These are phyloP conservation scores for Hanseniaspora hatyaiensis DNA, from an alignment of 805 yeast species.

Conservation along the genomic window DNA sequence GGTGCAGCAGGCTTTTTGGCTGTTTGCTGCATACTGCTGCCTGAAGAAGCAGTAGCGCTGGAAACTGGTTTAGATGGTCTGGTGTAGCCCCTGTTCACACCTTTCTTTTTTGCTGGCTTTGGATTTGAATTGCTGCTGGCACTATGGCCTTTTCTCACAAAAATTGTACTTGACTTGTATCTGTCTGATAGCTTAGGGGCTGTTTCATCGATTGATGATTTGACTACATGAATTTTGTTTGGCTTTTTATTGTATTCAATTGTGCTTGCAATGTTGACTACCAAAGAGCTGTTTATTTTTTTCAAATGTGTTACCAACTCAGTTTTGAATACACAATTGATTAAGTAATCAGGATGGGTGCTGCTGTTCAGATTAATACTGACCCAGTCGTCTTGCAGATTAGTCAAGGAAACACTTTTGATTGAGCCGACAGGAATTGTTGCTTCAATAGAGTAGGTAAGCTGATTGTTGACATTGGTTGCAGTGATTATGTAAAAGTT, in stretches of 20 bases:
- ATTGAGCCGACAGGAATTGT: conserved; percentile 50
- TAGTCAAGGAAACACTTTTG: conserved; percentile 54
- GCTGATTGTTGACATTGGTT: conserved; percentile 50
- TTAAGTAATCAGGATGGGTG: conserved; percentile 60
- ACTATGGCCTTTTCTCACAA: conserved; percentile 69
- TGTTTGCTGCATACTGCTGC: conserved; percentile 17
- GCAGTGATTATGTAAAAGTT: conserved; percentile 64
- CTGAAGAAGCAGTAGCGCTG: conserved; percentile 23
- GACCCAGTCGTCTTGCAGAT: conserved; percentile 84
- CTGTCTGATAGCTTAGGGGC: conserved; percentile 58
- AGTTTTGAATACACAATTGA: conserved; percentile 77
- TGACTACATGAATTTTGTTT: conserved; percentile 63
- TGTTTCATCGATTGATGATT: conserved; percentile 49
- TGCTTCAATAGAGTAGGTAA: conserved; percentile 50
- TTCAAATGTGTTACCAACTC: conserved; percentile 71
- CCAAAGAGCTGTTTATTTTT: conserved; percentile 44
- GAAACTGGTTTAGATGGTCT: conserved; percentile 24
- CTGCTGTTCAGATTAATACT: conserved; percentile 37
- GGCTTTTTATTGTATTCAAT: conserved; percentile 84
- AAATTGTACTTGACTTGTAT: conserved; percentile 81
- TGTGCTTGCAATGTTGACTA: conserved; percentile 56
- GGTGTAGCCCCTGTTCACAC: conserved; percentile 18
- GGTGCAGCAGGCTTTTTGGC: conserved; percentile 17
- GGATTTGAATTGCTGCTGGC: conserved; percentile 57
- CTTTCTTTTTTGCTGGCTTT: conserved; percentile 52